phyloP scores from a whole-genome alignment of 352 stramenopile genomes.

The Phytophthora pistaciae region DNA sequence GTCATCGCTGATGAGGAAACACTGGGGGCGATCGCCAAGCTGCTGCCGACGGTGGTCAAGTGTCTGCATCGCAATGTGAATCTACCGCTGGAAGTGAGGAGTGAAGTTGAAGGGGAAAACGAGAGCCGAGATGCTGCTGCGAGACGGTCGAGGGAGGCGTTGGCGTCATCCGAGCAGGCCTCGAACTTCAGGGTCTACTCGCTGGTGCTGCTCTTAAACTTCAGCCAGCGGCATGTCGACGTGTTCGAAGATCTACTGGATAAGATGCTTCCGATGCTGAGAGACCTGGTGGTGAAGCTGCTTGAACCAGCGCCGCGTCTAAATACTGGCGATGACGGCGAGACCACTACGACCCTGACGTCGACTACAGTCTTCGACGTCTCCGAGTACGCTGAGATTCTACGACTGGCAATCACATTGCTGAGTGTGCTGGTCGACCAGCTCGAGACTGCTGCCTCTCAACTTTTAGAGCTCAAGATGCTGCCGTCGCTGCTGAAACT shows the following conservation, averaged over 20 bases:
- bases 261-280: constrained; percentile 45
- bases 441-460: constrained; percentile 34
- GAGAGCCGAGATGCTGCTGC: constrained; percentile 4
- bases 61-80: constrained; percentile 55
- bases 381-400: constrained; percentile 65
- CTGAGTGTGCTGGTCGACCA: constrained; percentile 60
- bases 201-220: constrained; percentile 80
- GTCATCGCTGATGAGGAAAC: constrained; percentile 69
- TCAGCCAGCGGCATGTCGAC: constrained; percentile 60
- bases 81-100: constrained; percentile 7
- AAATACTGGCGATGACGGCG: constrained; percentile 3
- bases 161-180: constrained; percentile 55
- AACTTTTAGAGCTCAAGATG: constrained; percentile 54
- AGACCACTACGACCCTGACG: not conserved
- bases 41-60: constrained; percentile 55
- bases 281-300: constrained; percentile 41
- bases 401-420: constrained; percentile 62
- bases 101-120: not conserved
- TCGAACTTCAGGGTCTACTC: constrained; percentile 78
- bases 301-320: constrained; percentile 22
- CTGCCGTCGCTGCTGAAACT: constrained; percentile 43
- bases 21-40: constrained; percentile 44
- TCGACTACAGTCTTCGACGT: constrained; percentile 24
- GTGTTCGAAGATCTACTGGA: constrained; percentile 42
- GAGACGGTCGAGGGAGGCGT: constrained; percentile 14